Evolutionary conservation across 768 basidiomycete species (phyloP).

Genomic region (Boletales sp.): DNA sequence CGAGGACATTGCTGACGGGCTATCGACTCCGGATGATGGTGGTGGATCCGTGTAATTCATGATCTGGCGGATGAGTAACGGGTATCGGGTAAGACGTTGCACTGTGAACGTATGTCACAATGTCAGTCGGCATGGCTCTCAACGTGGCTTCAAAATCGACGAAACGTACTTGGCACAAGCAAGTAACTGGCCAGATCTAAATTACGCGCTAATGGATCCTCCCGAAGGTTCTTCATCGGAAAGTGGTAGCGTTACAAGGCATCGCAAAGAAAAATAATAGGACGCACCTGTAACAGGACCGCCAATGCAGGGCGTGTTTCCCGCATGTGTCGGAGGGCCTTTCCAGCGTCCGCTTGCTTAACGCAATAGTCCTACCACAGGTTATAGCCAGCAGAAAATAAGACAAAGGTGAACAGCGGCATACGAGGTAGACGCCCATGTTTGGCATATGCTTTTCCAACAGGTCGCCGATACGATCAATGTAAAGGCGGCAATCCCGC

Average conservation of each 20-base stretch:
- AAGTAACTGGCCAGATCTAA: slow-evolving; percentile 89
- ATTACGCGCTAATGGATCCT: slow-evolving; percentile 73
- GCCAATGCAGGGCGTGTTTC: slow-evolving; percentile 64
- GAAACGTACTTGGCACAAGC: slow-evolving; percentile 76
- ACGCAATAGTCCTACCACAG: slow-evolving; percentile 75
- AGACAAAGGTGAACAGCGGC: slow-evolving; percentile 7
- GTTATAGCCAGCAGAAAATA: background rate
- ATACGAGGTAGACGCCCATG: slow-evolving; percentile 78
- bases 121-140: too few relatives aligned
- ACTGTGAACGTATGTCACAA: slow-evolving; percentile 40
- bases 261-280: background rate
- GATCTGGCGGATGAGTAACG: slow-evolving; percentile 84
- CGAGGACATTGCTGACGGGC: background rate
- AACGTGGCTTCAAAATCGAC: background rate
- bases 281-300: slow-evolving; percentile 58
- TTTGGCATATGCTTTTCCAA: slow-evolving; percentile 68
- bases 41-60: slow-evolving; percentile 66
- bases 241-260: background rate
- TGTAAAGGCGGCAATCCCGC: slow-evolving; percentile 85
- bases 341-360: slow-evolving; percentile 78
- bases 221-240: slow-evolving; percentile 59
- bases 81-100: slow-evolving; percentile 96
- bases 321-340: slow-evolving; percentile 68
- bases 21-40: background rate
- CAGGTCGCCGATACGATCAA: slow-evolving; percentile 86